Evolutionary conservation across 306 rosid genomes (phyloP).

Genomic region (Boehmeria nivea): DNA sequence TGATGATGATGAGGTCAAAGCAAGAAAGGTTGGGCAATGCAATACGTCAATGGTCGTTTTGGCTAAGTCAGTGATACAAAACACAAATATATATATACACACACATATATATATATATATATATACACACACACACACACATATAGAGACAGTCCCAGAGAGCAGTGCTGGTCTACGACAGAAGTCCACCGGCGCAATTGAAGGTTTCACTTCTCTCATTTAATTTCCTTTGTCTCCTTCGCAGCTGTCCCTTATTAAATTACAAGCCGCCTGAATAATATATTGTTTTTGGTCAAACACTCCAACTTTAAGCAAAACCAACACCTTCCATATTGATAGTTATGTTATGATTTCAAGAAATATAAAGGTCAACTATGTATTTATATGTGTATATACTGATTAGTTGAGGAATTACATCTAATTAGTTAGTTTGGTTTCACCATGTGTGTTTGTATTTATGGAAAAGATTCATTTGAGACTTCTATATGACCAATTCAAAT

Average conservation of each 20-base stretch:
- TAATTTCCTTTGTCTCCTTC: background rate
- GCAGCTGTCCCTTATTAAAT: slow-evolving; percentile 14
- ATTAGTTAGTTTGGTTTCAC: background rate
- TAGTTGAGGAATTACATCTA: no score
- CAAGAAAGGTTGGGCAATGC: slow-evolving; percentile 13
- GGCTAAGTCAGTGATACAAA: background rate
- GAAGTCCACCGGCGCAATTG: slow-evolving; percentile 30
- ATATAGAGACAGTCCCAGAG: background rate
- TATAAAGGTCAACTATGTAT: slow-evolving; percentile 1
- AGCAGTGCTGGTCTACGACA: background rate
- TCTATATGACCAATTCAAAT: no score
- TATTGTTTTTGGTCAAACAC: slow-evolving; percentile 2
- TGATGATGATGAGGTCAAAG: slow-evolving; percentile 28
- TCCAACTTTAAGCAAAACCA: background rate
- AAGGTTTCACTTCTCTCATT: slow-evolving; percentile 8
- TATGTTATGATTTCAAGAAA: background rate
- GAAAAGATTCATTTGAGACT: no score
- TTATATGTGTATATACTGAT: background rate
- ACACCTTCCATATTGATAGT: background rate
- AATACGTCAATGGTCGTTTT: slow-evolving; percentile 2
- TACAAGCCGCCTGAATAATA: slow-evolving; percentile 15
- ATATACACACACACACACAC: background rate
- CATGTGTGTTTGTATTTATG: no score
- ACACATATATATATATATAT: background rate
- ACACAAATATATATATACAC: background rate